Evolutionary conservation across 2,329 filamentous ascomycete genomes (phyloP), one percentile per base, ranked within the genome.

Genomic region (Byssoonygena ceratinophila): DNA sequence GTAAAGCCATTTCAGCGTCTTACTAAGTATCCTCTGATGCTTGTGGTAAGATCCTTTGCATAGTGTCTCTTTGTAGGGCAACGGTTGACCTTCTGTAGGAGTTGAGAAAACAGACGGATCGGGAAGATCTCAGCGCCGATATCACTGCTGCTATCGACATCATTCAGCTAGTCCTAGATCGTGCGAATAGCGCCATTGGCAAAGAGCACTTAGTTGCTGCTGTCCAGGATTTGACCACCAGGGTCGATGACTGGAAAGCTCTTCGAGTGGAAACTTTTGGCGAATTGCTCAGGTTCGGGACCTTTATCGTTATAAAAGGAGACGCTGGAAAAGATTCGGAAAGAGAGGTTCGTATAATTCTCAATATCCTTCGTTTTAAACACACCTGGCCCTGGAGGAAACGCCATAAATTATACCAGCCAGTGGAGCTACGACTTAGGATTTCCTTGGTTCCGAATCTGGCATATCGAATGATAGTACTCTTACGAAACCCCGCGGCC

Each of bases 231-330:
- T 76, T 98, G 23, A 82, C 84, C 55, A 72, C 72, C 51, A 78
- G 92, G 47, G 91, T 98, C 1, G 92, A 97, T 63, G 92, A 98
- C 66, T 98, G 92, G 92, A 97, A 96, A 69, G 87, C 85, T 49
- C 87, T 97, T 65, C 82, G 84, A 55, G 83, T 96, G 25, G 86
- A 94, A 56, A 81, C 85, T n/a, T 96, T 98, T 62, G 92, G 92
- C 37, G 85, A 89, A 51, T 74, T 98, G 18, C 76, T 98, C 29
- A 76, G 94, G 22, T 87, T 94, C 60, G 92, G 92, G 31, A 85
- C 89, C 27, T 94, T 95, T 68, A 89, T 87, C 0, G 91, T 98
- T 37, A 75, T 95, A 29, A 97, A 94, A 61, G 78, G 79, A 37
- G 78, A 81, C 22, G 84, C 84, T 60, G 67, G 61, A 51, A 94